Base-by-base conservation (phyloP, 2,329 filamentous ascomycete species). In the Ascochyta fabae region DNA sequence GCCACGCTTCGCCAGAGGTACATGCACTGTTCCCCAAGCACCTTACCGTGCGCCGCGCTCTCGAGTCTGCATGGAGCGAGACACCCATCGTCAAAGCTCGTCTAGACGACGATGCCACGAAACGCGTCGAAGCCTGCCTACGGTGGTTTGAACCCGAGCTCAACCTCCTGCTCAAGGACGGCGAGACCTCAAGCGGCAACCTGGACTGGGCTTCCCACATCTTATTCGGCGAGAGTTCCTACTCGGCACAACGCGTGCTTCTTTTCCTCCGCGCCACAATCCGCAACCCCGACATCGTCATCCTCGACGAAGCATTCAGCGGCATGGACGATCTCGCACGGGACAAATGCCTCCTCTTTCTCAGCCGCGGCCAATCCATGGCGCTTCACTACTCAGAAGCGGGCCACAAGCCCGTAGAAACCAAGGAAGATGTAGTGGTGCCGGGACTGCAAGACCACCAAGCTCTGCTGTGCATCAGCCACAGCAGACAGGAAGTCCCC, bases 1-100 rank as follows among this genome's bases (percentile, higher is more conserved):
- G 95, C 10, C 93, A 98, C 73, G 95, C 92, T 0, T 96, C 91
- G 58, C 95, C 95, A 0, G 95, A 98, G 72, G 90, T 98, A 4
- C 93, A 98, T 68, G 88, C 91, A 48, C 92, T 96, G 75, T 97
- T 98, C 78, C 94, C 95, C 0, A 88, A 88, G 44, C 81, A 84
- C 33, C 80, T 96, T 42, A 88, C 87, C 0, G 78, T 96, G 9
- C 85, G 91, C 2, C 83, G 88, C 45, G 84, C 91, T 0, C 74
- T 99, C 0, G 91, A 95, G 71, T 94, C 88, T 45, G 92, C 94
- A 0, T 98, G 92, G 88, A 89, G 92, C 1, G 91, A 96, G 54
- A 96, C 95, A 0, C 96, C 96, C 64, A 82, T 89, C 15, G 83
- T 87, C 1, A 86, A 83, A 58, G 88, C 95, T 0, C 83, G 79